phyloP scores from a whole-genome alignment of 306 rosid genomes.

The Citrullus colocynthis region DNA sequence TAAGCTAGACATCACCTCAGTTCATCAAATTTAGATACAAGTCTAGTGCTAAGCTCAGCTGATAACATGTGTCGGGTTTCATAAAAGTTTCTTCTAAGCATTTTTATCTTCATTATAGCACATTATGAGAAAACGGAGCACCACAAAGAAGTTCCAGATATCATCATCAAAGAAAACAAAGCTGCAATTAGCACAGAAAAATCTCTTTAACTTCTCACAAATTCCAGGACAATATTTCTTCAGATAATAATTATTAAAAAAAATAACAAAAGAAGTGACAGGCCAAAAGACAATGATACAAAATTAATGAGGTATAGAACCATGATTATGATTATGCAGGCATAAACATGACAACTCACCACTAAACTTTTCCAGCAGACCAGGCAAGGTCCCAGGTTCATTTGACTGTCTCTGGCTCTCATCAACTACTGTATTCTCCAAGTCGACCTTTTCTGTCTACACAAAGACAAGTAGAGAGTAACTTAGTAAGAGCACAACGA shows the following conservation, averaged over 20 bases:
- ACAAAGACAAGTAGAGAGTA: conserved; percentile 14
- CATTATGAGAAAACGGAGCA: background rate
- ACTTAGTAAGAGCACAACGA: background rate
- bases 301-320: background rate
- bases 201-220: background rate
- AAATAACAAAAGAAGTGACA: background rate
- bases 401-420: conserved; percentile 90
- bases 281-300: background rate
- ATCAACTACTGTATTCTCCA: conserved; percentile 97
- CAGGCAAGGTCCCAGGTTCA: conserved; percentile 50
- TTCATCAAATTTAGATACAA: background rate
- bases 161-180: background rate
- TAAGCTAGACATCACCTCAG: background rate
- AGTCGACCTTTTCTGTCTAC: conserved; percentile 99
- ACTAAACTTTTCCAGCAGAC: conserved; percentile 57
- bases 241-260: background rate
- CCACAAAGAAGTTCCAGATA: background rate
- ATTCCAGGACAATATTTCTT: background rate
- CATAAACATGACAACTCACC: conserved; percentile 37
- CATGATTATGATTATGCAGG: background rate
- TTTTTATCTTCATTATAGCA: background rate
- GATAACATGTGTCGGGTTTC: background rate
- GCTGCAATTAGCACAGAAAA: background rate
- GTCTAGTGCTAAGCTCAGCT: background rate
- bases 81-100: background rate